A percentile compares a stretch with the other conserved stretches of the same genome.
These are phyloP conservation scores for Pseudozyma flocculosa DNA, from an alignment of 1,284 basidiomycete species.

Conservation along the genomic window DNA sequence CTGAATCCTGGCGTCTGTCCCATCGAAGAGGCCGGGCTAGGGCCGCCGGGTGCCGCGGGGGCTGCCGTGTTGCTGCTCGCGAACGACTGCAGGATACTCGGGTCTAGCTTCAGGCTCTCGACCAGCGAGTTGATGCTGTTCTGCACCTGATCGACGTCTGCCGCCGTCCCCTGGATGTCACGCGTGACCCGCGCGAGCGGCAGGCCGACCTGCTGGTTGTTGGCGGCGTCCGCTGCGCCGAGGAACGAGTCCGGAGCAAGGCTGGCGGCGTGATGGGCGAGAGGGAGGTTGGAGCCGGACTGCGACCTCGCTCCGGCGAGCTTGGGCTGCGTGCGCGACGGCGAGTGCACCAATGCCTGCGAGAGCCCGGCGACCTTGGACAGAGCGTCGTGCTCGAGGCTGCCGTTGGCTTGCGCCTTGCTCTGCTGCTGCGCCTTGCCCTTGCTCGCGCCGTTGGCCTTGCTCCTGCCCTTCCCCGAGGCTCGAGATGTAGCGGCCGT, in stretches of 20 bases:
- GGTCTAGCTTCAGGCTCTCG: constrained; percentile 68
- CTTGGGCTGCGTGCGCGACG: neutral
- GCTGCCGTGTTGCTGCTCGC: too few relatives aligned
- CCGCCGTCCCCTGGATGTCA: constrained; percentile 68
- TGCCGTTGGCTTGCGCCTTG: neutral
- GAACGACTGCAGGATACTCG: constrained; percentile 8
- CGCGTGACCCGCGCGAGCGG: constrained; percentile 18
- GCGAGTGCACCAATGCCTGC: constrained; percentile 31
- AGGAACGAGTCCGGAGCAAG: constrained; percentile 4
- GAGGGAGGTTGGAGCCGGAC: too few relatives aligned
- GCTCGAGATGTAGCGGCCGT: neutral
- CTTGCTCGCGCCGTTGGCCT: neutral
- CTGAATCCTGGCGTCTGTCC: too few relatives aligned
- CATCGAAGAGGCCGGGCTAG: too few relatives aligned
- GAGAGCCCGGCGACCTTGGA: constrained; percentile 29
- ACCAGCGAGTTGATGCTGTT: constrained; percentile 73
- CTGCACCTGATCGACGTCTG: constrained; percentile 72
- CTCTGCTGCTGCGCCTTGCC: neutral
- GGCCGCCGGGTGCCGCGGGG: too few relatives aligned
- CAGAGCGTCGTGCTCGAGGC: constrained; percentile 28
- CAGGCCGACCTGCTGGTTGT: constrained; percentile 30
- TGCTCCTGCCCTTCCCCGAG: neutral
- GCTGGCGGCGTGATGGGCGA: too few relatives aligned
- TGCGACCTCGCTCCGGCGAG: too few relatives aligned
- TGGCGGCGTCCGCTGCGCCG: constrained; percentile 5